These are phyloP conservation scores for Xanthoconium purpureum DNA, from an alignment of 768 basidiomycete genomes.

Conservation along the genomic window DNA sequence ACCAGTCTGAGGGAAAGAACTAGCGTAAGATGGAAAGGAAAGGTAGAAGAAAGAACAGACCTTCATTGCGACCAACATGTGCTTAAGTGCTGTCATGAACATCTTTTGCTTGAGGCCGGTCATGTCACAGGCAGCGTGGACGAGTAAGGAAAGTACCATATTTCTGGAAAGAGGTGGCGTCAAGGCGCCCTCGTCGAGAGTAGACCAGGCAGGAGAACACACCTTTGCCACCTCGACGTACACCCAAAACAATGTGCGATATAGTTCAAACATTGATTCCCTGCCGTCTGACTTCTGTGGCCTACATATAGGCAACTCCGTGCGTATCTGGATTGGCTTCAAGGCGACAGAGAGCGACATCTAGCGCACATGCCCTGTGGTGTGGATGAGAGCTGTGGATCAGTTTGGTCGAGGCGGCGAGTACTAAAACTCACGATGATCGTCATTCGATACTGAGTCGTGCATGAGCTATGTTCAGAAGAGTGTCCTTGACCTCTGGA, in stretches of 20 bases:
- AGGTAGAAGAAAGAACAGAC: conserved; percentile 34
- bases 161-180: no score
- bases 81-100: conserved; percentile 72
- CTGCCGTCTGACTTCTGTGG: no score
- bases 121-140: conserved; percentile 45
- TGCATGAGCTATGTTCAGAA: conserved; percentile 44
- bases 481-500: conserved; percentile 25
- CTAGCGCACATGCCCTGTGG: conserved; percentile 8
- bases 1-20: conserved; percentile 32
- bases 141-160: conserved; percentile 34
- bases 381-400: no score
- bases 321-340: not conserved
- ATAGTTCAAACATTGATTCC: no score
- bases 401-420: not conserved
- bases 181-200: no score
- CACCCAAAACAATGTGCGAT: no score
- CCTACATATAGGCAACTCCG: not conserved
- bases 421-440: conserved; percentile 41
- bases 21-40: not conserved
- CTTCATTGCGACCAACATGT: conserved; percentile 81
- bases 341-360: conserved; percentile 3
- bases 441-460: conserved; percentile 36
- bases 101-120: conserved; percentile 42
- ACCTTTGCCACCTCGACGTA: no score
- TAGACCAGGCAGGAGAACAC: no score